phyloP scores from a whole-genome alignment of 2,329 filamentous ascomycete genomes.

The Capronia epimyces region DNA sequence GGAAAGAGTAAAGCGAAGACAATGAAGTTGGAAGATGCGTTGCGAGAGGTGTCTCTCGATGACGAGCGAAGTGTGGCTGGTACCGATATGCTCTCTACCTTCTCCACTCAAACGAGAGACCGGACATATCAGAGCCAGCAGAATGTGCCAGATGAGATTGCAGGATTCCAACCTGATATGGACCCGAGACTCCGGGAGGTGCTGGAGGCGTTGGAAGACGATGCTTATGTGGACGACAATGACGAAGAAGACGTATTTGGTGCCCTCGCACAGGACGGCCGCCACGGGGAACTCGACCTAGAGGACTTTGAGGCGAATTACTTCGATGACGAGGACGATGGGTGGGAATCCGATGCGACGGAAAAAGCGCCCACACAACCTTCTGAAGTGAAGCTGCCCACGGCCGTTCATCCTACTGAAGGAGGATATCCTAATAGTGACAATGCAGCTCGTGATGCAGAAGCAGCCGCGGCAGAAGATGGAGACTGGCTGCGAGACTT shows the following conservation, averaged over 20 bases:
- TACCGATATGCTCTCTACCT: constrained; percentile 61
- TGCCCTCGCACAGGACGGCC: constrained; percentile 61
- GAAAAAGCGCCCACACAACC: constrained; percentile 56
- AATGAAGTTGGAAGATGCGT: constrained; percentile 78
- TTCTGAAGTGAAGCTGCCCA: constrained; percentile 21
- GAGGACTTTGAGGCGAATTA: constrained; percentile 68
- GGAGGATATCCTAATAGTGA: background rate
- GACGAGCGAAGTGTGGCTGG: constrained; percentile 42
- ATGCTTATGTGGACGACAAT: constrained; percentile 81
- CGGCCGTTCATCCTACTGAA: constrained; percentile 1
- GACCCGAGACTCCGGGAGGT: constrained; percentile 87
- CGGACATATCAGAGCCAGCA: constrained; percentile 88
- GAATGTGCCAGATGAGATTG: constrained; percentile 81
- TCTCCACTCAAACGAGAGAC: constrained; percentile 45
- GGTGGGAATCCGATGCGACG: constrained; percentile 93
- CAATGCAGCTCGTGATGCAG: constrained; percentile 13
- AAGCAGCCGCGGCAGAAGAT: constrained; percentile 50
- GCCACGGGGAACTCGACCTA: constrained; percentile 62
- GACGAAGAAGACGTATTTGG: constrained; percentile 78
- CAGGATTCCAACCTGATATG: constrained; percentile 96
- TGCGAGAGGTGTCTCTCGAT: constrained; percentile 54
- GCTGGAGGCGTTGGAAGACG: constrained; percentile 88
- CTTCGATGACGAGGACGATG: constrained; percentile 63
- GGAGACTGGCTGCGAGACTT: constrained; percentile 90
- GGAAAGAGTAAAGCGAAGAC: constrained; percentile 65